A percentile compares a stretch with the other conserved stretches of the same genome.
Conservation (phyloP, 768 basidiomycete species). For the Amanita polypyramis region DNA sequence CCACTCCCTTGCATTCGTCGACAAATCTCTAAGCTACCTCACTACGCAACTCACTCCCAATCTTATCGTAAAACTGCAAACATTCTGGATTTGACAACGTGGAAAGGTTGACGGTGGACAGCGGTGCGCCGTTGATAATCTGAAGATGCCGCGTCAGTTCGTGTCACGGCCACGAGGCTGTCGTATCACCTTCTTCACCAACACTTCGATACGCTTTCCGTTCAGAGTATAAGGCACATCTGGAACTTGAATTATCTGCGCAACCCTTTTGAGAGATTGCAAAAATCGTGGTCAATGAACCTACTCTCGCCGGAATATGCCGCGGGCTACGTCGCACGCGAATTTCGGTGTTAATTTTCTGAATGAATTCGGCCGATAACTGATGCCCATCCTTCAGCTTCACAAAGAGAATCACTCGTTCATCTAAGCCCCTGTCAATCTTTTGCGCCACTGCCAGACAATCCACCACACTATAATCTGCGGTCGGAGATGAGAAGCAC, state of each 20-base stretch:
- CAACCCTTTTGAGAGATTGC: conserved; percentile 6
- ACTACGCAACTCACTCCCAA: conserved; percentile 46
- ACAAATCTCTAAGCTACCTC: neutral
- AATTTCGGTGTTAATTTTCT: conserved; percentile 50
- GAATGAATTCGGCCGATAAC: conserved; percentile 41
- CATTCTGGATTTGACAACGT: conserved; percentile 70
- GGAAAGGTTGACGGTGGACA: conserved; percentile 57
- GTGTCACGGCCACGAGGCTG: conserved; percentile 11
- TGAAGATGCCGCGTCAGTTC: conserved; percentile 18
- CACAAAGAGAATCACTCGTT: conserved; percentile 68
- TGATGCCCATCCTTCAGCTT: conserved; percentile 42
- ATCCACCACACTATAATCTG: conserved; percentile 38
- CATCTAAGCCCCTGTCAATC: conserved; percentile 54
- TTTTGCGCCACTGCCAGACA: conserved; percentile 64
- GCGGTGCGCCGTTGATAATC: conserved; percentile 73
- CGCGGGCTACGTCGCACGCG: conserved; percentile 55
- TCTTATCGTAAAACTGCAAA: conserved; percentile 46
- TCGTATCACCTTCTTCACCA: conserved; percentile 54
- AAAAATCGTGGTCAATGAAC: conserved; percentile 14
- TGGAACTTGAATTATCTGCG: conserved; percentile 53
- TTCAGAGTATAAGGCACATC: conserved; percentile 78
- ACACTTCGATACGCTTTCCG: conserved; percentile 72
- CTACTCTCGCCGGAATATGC: conserved; percentile 67
- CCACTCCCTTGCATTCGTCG: neutral
- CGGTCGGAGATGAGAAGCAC: conserved; percentile 37